Percentiles rank a stretch among this genome's conserved stretches.
These are phyloP conservation scores for Leccinum broughii DNA, from an alignment of 768 basidiomycete species.

Conservation along the genomic window DNA sequence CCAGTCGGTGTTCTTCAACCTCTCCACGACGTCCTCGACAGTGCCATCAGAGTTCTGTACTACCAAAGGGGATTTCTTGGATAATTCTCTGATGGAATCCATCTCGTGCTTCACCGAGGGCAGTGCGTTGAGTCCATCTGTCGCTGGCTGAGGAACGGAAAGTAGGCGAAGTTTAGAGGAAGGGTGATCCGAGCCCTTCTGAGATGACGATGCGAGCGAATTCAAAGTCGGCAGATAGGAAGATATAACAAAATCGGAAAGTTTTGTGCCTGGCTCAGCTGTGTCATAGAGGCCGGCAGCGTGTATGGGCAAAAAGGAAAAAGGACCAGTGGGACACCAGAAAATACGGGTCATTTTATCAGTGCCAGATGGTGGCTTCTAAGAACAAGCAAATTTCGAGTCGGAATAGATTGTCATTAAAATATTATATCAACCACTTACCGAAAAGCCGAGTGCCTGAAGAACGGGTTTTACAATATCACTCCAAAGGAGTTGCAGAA, in stretches of 20 bases:
- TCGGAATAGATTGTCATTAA: background rate
- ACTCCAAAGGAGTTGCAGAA: background rate
- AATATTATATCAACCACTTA: background rate
- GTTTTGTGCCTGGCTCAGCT: background rate
- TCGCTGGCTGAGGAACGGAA: background rate
- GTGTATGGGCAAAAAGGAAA: background rate
- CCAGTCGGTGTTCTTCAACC: background rate
- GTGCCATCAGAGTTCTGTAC: background rate
- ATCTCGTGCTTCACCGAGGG: background rate
- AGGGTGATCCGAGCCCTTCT: fast-evolving
- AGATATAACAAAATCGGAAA: background rate
- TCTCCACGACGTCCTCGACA: background rate
- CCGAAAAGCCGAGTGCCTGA: background rate
- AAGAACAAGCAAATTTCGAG: no score
- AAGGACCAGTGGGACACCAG: background rate
- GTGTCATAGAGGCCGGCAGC: background rate
- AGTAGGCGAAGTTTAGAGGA: background rate
- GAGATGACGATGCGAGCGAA: background rate
- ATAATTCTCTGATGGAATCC: background rate
- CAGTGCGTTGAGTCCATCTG: background rate
- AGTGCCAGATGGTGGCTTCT: background rate
- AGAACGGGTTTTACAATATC: background rate
- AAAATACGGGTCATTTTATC: background rate
- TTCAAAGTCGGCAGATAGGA: background rate
- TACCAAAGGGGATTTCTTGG: background rate